A percentile compares a stretch with the other conserved stretches of the same genome.
These are phyloP conservation scores for Coniochaeta pulveracea DNA, from an alignment of 2,329 filamentous ascomycete genomes.

Conservation along the genomic window DNA sequence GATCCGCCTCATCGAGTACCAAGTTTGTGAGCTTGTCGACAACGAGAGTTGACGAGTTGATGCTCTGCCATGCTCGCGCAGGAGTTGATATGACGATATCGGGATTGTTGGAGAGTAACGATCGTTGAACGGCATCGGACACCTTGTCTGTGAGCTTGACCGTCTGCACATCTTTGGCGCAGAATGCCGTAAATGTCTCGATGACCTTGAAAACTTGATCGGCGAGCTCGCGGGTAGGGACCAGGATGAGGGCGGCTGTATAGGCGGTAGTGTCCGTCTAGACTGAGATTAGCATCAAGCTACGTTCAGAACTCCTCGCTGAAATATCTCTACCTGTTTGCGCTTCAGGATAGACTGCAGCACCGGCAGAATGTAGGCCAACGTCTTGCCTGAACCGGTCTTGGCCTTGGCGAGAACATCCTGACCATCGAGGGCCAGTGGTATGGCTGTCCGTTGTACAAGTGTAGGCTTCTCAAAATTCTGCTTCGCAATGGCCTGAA, in stretches of 20 bases:
- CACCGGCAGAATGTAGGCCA: constrained; percentile 88
- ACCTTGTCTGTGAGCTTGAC: constrained; percentile 88
- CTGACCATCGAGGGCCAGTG: constrained; percentile 73
- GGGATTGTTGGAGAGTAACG: constrained; percentile 73
- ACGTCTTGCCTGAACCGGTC: constrained; percentile 94
- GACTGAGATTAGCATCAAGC: constrained; percentile 1
- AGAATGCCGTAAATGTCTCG: constrained; percentile 68
- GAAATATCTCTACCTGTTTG: constrained; percentile 47
- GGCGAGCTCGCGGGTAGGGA: constrained; percentile 88
- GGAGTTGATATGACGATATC: constrained; percentile 90
- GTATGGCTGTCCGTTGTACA: constrained; percentile 80
- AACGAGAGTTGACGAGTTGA: constrained; percentile 61
- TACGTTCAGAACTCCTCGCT: too few relatives aligned
- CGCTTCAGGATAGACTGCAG: constrained; percentile 71
- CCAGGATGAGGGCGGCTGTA: constrained; percentile 75
- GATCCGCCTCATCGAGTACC: constrained; percentile 87
- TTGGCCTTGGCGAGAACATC: constrained; percentile 88
- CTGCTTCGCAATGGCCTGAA: constrained; percentile 77
- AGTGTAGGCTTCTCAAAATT: constrained; percentile 79
- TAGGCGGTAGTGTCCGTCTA: constrained; percentile 34
- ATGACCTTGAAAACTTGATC: constrained; percentile 78
- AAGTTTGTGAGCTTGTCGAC: constrained; percentile 63
- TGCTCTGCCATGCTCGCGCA: constrained; percentile 66
- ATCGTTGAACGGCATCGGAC: constrained; percentile 77
- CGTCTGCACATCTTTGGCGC: constrained; percentile 69